Conservation (phyloP, 2,329 filamentous ascomycete genomes). For the Talaromyces rugulosus region DNA sequence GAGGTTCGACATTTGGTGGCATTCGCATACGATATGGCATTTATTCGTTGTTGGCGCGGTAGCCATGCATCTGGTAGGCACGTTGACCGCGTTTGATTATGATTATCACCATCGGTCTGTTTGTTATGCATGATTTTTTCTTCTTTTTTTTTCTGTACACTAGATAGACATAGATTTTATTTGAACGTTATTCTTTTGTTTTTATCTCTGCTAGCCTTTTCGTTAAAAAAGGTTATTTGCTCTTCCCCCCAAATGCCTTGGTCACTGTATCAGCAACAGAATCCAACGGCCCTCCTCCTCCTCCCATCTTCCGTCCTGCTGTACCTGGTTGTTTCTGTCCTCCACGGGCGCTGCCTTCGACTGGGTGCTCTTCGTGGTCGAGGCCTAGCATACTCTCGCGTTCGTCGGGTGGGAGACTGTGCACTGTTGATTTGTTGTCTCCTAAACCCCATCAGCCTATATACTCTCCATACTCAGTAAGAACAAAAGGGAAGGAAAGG, state of each 20-base stretch:
- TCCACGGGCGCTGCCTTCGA: background rate
- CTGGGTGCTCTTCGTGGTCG: background rate
- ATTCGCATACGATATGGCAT: constrained; percentile 33
- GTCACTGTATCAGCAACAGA: constrained; percentile 18
- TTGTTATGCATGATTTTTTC: constrained; percentile 13
- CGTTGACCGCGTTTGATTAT: constrained; percentile 30
- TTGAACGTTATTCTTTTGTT: background rate
- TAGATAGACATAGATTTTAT: background rate
- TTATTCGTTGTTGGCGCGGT: constrained; percentile 38
- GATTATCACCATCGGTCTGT: constrained; percentile 21
- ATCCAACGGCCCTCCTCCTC: background rate
- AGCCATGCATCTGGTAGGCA: constrained; percentile 35
- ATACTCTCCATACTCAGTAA: background rate
- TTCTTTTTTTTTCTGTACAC: background rate
- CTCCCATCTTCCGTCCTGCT: background rate
- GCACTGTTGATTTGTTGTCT: constrained; percentile 8
- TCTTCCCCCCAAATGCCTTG: constrained; percentile 22
- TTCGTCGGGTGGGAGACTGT: constrained; percentile 6
- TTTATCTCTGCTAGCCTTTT: background rate
- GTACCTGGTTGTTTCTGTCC: background rate
- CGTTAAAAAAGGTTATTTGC: constrained; percentile 6
- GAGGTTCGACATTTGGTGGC: constrained; percentile 30
- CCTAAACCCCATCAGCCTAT: background rate
- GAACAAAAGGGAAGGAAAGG: background rate
- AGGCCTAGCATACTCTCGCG: constrained; percentile 3